These are phyloP conservation scores for Picea mariana DNA, from an alignment of 83 land plant genomes.

Conservation along the genomic window DNA sequence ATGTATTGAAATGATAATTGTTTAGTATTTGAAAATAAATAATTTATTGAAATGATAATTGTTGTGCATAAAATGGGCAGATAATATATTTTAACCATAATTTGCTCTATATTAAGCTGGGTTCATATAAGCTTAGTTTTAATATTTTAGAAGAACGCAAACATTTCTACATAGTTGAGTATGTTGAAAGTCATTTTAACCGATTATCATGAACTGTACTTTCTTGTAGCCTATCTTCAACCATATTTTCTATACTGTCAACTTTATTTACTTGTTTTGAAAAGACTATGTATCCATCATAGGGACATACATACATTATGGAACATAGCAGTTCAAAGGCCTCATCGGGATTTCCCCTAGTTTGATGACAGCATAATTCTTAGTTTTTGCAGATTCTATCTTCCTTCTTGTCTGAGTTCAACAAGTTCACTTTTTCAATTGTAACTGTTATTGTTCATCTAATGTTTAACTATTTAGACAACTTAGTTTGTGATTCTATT, in stretches of 20 bases:
- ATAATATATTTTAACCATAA: not conserved
- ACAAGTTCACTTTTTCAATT: not conserved
- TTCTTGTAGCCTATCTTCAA: not conserved
- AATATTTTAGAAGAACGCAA: too few relatives aligned
- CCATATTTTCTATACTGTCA: not conserved
- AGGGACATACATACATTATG: not conserved
- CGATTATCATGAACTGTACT: too few relatives aligned
- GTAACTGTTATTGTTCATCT: too few relatives aligned
- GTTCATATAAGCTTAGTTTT: not conserved
- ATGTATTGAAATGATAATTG: too few relatives aligned
- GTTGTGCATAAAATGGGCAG: not conserved
- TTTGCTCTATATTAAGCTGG: not conserved
- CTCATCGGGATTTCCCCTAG: not conserved
- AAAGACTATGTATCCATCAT: not conserved
- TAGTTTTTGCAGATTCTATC: not conserved
- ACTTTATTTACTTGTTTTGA: not conserved
- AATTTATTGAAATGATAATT: not conserved
- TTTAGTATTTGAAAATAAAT: not conserved
- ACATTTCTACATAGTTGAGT: too few relatives aligned
- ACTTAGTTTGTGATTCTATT: not conserved
- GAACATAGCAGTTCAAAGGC: not conserved
- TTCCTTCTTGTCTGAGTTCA: not conserved
- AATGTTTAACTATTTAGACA: not conserved
- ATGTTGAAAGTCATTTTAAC: too few relatives aligned
- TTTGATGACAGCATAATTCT: too few relatives aligned